Evolutionary conservation across 2,329 filamentous ascomycete genomes (phyloP).

Genomic region (Aspergillus melleus): DNA sequence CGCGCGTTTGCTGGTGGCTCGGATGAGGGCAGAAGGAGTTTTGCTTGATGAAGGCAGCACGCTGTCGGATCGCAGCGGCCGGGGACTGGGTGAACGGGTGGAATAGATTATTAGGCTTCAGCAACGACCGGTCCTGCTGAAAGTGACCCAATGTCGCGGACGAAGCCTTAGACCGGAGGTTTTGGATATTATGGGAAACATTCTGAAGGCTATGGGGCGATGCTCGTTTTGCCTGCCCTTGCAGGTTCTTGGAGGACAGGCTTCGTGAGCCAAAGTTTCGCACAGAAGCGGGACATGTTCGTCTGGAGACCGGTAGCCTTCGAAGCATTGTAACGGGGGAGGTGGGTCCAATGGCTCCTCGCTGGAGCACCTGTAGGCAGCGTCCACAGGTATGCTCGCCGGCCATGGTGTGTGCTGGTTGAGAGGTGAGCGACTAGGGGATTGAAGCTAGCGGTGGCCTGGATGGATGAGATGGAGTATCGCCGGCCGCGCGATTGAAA

Average conservation of each 20-base stretch:
- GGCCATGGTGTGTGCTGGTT: constrained; percentile 31
- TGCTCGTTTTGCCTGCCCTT: constrained; percentile 20
- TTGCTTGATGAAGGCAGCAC: constrained; percentile 87
- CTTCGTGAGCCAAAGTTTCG: constrained; percentile 31
- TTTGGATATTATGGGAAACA: constrained; percentile 15
- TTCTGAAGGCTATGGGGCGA: constrained; percentile 8
- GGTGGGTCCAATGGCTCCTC: constrained; percentile 23
- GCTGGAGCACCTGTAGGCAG: constrained; percentile 39
- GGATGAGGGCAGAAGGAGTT: constrained; percentile 94
- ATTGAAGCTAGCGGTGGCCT: too few species aligned
- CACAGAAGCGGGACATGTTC: constrained; percentile 20
- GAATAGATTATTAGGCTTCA: constrained; percentile 81
- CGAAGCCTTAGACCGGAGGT: constrained; percentile 26
- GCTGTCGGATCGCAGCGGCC: constrained; percentile 79
- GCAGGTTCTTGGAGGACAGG: constrained; percentile 17
- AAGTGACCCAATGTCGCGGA: constrained; percentile 26
- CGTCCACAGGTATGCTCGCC: constrained; percentile 42
- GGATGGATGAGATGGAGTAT: too few species aligned
- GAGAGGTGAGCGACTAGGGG: too few species aligned
- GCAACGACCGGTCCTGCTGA: constrained; percentile 41
- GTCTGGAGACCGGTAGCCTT: constrained; percentile 25
- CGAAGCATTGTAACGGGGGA: constrained; percentile 22
- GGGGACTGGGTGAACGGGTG: constrained; percentile 89
- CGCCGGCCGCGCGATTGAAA: too few species aligned
- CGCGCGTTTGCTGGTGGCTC: constrained; percentile 73